phyloP scores from a whole-genome alignment of 2,329 filamentous ascomycete genomes.

The Sporothrix curviconia region DNA sequence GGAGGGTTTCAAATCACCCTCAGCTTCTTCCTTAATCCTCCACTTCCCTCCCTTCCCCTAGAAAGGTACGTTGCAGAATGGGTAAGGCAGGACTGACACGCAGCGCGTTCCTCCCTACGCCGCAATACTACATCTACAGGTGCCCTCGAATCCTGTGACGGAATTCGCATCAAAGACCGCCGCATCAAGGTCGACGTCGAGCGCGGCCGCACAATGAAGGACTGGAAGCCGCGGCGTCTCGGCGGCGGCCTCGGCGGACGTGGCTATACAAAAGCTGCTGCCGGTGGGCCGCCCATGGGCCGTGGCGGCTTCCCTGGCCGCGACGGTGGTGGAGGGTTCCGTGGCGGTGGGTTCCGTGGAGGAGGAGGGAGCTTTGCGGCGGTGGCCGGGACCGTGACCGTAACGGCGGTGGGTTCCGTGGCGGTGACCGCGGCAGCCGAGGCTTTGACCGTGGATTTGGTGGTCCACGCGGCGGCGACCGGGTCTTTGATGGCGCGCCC shows the following conservation, averaged over 20 bases:
- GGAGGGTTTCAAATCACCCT: constrained; percentile 26
- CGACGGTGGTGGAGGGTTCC: constrained; percentile 31
- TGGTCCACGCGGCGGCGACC: constrained; percentile 33
- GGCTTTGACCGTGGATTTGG: constrained; percentile 17
- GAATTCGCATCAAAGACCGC: constrained; percentile 85
- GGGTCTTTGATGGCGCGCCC: constrained; percentile 40
- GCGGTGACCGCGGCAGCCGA: constrained; percentile 40
- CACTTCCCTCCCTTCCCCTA: constrained; percentile 23
- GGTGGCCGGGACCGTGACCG: constrained; percentile 37
- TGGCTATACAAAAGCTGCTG: constrained; percentile 79
- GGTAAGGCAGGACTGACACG: constrained; percentile 64
- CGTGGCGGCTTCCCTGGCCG: constrained; percentile 40
- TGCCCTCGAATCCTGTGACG: constrained; percentile 80
- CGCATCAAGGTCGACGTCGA: constrained; percentile 93
- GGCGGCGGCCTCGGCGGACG: constrained; percentile 89
- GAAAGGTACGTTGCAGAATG: constrained; percentile 31
- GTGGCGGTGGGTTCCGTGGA: constrained; percentile 53
- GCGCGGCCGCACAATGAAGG: constrained; percentile 85
- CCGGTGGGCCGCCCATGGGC: constrained; percentile 57
- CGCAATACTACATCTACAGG: constrained; percentile 58
- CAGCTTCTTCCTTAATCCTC: constrained; percentile 32
- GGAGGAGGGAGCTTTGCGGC: constrained; percentile 33
- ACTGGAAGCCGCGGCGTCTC: constrained; percentile 85
- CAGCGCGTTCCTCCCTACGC: constrained; percentile 46
- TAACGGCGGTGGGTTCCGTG: constrained; percentile 29